Conservation (phyloP, 495 filamentous ascomycete species). For the Daldinia childiae region DNA sequence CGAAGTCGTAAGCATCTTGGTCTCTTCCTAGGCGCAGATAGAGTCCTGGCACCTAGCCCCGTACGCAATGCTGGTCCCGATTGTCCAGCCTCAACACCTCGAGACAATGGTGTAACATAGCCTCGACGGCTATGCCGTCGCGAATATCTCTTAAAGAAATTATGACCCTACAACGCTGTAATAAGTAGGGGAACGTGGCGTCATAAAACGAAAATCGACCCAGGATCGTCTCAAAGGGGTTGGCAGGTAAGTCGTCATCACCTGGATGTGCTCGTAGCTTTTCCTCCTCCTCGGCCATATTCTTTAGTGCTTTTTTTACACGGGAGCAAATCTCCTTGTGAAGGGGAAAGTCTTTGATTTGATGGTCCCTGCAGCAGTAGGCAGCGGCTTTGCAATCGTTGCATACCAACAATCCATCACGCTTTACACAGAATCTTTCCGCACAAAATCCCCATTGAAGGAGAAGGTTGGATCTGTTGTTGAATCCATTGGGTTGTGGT, state of each 20-base stretch:
- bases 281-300: neutral
- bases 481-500: neutral
- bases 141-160: neutral
- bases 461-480: neutral
- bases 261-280: neutral
- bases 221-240: neutral
- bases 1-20: constrained; percentile 64
- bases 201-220: neutral
- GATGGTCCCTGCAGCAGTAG: neutral
- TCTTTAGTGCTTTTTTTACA: neutral
- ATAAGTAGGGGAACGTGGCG: neutral
- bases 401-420: neutral
- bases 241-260: neutral
- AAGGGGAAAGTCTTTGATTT: neutral
- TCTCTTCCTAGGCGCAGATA: constrained; percentile 58
- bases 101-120: neutral
- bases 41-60: constrained; percentile 52
- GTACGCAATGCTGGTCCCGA: constrained; percentile 28
- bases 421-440: neutral
- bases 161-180: neutral
- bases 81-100: neutral
- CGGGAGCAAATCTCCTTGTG: neutral
- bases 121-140: neutral
- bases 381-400: neutral
- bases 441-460: neutral